Percentiles rank a stretch among this genome's conserved stretches.
Conservation (phyloP, 2,329 filamentous ascomycete species). For the Aspergillus sp. region DNA sequence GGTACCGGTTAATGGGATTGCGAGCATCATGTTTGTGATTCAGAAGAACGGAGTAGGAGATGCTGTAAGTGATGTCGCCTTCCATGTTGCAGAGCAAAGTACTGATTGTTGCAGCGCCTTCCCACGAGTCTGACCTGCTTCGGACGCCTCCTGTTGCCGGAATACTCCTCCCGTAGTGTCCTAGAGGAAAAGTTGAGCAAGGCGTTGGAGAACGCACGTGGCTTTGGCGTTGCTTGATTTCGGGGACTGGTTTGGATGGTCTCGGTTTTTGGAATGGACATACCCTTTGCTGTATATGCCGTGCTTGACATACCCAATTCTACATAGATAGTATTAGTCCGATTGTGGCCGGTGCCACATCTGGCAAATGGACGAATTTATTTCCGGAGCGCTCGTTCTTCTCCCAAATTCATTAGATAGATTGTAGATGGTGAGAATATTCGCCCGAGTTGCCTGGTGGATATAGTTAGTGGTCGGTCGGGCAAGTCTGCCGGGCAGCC, state of each 20-base stretch:
- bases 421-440: neutral
- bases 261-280: neutral
- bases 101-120: constrained; percentile 48
- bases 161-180: constrained; percentile 72
- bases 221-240: constrained; percentile 76
- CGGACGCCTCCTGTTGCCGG: constrained; percentile 79
- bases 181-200: constrained; percentile 75
- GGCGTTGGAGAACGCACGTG: constrained; percentile 83
- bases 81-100: neutral
- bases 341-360: neutral
- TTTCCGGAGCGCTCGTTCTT: no score
- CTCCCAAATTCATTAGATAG: no score
- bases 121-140: constrained; percentile 94
- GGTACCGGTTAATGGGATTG: constrained; percentile 82
- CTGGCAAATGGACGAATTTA: neutral
- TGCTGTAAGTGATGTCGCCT: constrained; percentile 36
- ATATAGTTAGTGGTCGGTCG: neutral
- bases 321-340: neutral
- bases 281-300: constrained; percentile 10
- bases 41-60: constrained; percentile 72
- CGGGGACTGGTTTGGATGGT: neutral
- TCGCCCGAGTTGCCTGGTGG: neutral
- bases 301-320: constrained; percentile 18
- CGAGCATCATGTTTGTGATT: constrained; percentile 79
- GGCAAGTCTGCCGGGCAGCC: neutral